phyloP scores from a whole-genome alignment of 495 filamentous ascomycete species.

The Aspergillus bridgeri region DNA sequence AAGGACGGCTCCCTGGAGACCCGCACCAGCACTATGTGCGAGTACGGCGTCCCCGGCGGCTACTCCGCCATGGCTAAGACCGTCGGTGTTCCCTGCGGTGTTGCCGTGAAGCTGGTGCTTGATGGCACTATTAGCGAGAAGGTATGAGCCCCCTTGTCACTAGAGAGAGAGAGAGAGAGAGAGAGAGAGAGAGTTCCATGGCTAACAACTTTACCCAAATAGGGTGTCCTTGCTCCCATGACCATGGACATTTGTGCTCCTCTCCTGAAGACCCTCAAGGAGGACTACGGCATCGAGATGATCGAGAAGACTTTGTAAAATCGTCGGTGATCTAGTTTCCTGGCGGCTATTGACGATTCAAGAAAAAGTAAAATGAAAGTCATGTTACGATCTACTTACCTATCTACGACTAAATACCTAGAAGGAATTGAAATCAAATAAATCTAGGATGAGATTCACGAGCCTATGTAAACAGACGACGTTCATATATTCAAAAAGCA shows the following conservation, averaged over 20 bases:
- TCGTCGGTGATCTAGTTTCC: not conserved
- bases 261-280: constrained; percentile 64
- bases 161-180: not conserved
- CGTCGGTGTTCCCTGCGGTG: constrained; percentile 61
- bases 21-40: constrained; percentile 74
- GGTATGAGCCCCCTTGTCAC: constrained; percentile 17
- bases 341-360: not conserved
- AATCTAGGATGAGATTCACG: not conserved
- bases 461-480: not conserved
- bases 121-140: constrained; percentile 74
- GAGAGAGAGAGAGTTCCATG: not conserved
- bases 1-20: constrained; percentile 73
- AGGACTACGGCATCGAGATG: constrained; percentile 56
- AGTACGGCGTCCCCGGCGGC: constrained; percentile 78
- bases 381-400: not conserved
- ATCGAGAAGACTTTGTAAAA: constrained; percentile 41
- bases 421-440: too few species aligned
- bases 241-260: constrained; percentile 62
- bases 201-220: not conserved
- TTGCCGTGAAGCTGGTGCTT: constrained; percentile 77
- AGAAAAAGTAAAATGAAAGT: not conserved
- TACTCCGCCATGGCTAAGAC: constrained; percentile 90
- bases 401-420: too few species aligned
- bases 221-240: constrained; percentile 80
- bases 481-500: too few species aligned